These are phyloP conservation scores for Colletotrichum ledebouriae DNA, from an alignment of 2,329 filamentous ascomycete genomes.

Conservation along the genomic window DNA sequence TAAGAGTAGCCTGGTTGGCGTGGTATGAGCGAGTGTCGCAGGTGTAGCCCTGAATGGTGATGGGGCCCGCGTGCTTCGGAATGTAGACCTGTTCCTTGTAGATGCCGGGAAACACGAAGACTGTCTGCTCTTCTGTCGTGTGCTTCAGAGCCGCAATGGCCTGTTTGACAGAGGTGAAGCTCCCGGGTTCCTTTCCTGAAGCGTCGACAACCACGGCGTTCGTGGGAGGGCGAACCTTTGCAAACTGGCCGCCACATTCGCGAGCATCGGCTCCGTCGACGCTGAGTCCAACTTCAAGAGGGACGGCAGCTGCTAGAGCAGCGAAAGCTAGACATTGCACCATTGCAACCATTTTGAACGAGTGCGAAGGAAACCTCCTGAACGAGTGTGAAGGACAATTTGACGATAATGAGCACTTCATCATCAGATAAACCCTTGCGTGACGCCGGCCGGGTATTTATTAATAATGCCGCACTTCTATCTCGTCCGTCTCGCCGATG, in stretches of 20 bases:
- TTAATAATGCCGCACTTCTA: background rate
- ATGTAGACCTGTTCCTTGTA: conserved; percentile 55
- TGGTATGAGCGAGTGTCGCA: conserved; percentile 59
- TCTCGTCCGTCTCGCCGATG: background rate
- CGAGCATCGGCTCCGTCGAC: background rate
- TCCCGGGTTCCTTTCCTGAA: conserved; percentile 22
- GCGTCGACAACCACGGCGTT: conserved; percentile 30
- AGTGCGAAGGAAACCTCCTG: background rate
- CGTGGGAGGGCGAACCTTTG: conserved; percentile 18
- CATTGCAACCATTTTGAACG: conserved; percentile 31
- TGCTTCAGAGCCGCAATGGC: conserved; percentile 43
- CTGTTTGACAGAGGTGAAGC: conserved; percentile 31
- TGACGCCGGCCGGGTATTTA: conserved; percentile 18
- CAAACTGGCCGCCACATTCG: conserved; percentile 25
- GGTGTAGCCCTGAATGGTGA: conserved; percentile 70
- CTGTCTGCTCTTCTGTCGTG: conserved; percentile 45
- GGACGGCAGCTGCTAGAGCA: conserved; percentile 4
- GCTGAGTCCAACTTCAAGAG: background rate
- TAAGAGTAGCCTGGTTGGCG: conserved; percentile 63
- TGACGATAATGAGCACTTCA: background rate
- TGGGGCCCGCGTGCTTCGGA: conserved; percentile 36
- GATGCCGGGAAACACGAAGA: conserved; percentile 72
- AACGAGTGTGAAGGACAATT: background rate
- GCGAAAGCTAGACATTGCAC: conserved; percentile 13
- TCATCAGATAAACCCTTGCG: background rate